Base-by-base conservation (phyloP, 1,139 yeast genomes). In the Blastobotrys niveus region DNA sequence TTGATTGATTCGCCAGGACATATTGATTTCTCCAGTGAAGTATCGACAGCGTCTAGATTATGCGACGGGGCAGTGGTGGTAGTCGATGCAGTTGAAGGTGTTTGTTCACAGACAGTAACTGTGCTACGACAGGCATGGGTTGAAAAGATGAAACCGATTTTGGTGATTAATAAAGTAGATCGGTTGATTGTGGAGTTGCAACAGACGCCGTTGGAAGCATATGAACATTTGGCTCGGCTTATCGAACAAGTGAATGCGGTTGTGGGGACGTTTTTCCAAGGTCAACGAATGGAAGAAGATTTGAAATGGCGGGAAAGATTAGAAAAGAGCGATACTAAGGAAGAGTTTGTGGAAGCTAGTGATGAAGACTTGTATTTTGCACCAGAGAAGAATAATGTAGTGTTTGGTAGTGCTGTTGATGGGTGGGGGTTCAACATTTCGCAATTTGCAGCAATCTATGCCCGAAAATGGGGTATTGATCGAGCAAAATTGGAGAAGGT, bases 1-100 rank as follows among this genome's bases (percentile, higher is more conserved):
- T 73, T 93, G 57, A 89, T 93, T 46, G 99, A 93, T 65, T 91
- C 97, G 0, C 99, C 99, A 0, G 99, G 99, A 8, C 99, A 93
- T 60, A 88, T 93, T 53, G 99, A 93, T 64, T 93, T 93, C 61
- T 83, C 95, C 1, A 83, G 94, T 6, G 99, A 93, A 61, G 98
- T 93, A 0, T 85, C 96, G 14, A 85, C 96, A 0, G 95, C 97
- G 0, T 87, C 97, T 2, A 73, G 98, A 59, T 70, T 93, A 40
- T 93, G 97, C 66, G 99, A 93, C 62, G 97, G 97, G 30, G 96
- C 97, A 0, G 82, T 93, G 4, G 93, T 93, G 0, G 70, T 93
- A 18, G 96, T 93, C 1, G 98, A 91, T 63, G 97, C 86, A 2
- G 96, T 93, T 2, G 99, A 93, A 66, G 99, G 99, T 26, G 97